phyloP scores from a whole-genome alignment of 78 protist species.

The slime mould (Dictyostelium discoideum) region DNA sequence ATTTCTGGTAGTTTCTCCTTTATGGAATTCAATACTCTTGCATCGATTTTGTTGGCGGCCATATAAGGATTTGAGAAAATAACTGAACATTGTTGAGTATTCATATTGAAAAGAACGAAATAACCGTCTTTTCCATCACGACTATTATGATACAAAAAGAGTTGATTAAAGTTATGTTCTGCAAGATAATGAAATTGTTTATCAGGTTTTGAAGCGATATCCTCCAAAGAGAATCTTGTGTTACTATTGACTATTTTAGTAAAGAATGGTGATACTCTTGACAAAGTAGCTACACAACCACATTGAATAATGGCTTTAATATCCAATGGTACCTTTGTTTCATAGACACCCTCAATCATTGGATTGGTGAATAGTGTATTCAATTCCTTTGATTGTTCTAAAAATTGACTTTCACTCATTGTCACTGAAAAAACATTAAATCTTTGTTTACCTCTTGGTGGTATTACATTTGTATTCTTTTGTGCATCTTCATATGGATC shows the following conservation, averaged over 20 bases:
- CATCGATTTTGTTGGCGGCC: not conserved
- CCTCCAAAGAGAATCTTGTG: conserved; percentile 35
- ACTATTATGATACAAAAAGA: conserved; percentile 59
- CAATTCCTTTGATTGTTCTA: conserved; percentile 7
- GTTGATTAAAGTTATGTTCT: conserved; percentile 15
- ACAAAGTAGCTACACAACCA: conserved; percentile 74
- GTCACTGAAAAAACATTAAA: conserved; percentile 14
- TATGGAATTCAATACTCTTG: not conserved
- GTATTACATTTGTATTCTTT: not conserved
- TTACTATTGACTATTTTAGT: not conserved
- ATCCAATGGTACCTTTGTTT: conserved; percentile 83
- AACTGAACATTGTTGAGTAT: not conserved
- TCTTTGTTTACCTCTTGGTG: conserved; percentile 72
- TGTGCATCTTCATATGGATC: conserved; percentile 41
- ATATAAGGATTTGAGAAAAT: conserved; percentile 42
- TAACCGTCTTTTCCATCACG: conserved; percentile 77
- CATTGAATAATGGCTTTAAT: conserved; percentile 83
- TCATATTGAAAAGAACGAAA: conserved; percentile 47
- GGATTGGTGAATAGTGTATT: conserved; percentile 63
- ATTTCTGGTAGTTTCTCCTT: conserved; percentile 28
- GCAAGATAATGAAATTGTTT: conserved; percentile 6
- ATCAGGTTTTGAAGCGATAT: conserved; percentile 22
- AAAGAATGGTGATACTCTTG: not conserved
- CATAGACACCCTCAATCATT: conserved; percentile 94
- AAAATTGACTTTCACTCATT: conserved; percentile 81